Conservation (phyloP, 176 grass and related monocot genomes). For the Bromus sterilis region DNA sequence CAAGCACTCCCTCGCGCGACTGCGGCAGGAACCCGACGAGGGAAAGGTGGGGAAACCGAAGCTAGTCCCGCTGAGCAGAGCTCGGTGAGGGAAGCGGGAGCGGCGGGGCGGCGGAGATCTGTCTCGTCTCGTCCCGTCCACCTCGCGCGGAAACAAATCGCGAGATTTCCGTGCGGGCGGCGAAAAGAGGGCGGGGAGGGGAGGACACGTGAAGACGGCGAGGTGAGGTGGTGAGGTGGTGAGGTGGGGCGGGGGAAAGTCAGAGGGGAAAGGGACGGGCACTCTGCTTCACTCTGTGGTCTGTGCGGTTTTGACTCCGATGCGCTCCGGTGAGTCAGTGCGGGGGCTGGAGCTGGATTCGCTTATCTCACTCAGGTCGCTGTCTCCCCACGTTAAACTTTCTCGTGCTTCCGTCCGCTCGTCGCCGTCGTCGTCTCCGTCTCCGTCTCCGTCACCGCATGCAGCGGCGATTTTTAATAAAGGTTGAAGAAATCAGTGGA, state of each 20-base stretch:
- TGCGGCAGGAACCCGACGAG: neutral
- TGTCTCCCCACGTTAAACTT: constrained; percentile 12
- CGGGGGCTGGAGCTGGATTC: constrained; percentile 11
- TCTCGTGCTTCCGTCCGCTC: constrained; percentile 28
- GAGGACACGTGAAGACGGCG: neutral
- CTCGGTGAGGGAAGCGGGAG: neutral
- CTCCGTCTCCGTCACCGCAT: neutral
- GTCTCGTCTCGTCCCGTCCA: neutral
- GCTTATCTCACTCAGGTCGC: neutral
- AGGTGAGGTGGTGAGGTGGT: neutral
- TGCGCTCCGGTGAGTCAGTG: constrained; percentile 10
- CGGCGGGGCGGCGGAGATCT: neutral
- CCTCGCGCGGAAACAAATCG: neutral
- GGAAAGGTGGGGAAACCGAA: neutral
- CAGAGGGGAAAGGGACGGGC: constrained; percentile 38
- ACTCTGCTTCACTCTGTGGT: neutral
- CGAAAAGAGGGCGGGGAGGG: neutral
- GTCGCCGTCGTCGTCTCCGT: neutral
- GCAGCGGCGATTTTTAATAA: neutral
- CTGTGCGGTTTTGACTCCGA: constrained; percentile 51
- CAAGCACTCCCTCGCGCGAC: neutral
- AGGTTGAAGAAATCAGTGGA: neutral
- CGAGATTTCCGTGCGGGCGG: neutral
- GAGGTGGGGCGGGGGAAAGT: constrained; percentile 13
- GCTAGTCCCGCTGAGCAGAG: neutral